phyloP scores from a whole-genome alignment of 2,329 filamentous ascomycete species.

The Apiospora pterosperma region DNA sequence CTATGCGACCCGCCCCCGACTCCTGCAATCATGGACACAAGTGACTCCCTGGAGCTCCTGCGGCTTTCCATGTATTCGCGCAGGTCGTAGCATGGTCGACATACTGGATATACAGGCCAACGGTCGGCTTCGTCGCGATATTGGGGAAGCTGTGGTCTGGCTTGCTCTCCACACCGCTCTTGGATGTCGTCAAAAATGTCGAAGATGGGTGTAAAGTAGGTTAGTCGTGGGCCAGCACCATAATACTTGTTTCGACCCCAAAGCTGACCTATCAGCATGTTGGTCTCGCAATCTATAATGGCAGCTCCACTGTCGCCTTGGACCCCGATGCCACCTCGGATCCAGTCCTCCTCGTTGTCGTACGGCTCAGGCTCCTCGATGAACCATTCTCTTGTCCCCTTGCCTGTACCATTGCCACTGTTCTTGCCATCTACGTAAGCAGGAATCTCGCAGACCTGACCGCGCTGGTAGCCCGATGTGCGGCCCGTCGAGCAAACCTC shows the following conservation, averaged over 20 bases:
- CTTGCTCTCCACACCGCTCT: constrained; percentile 37
- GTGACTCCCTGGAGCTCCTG: constrained; percentile 37
- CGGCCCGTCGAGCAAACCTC: constrained; percentile 37
- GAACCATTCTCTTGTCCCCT: constrained; percentile 43
- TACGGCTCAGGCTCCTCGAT: constrained; percentile 35
- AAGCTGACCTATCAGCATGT: constrained; percentile 38
- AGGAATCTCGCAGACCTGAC: constrained; percentile 40
- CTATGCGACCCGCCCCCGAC: constrained; percentile 23
- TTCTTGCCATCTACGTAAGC: constrained; percentile 36
- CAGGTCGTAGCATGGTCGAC: constrained; percentile 38
- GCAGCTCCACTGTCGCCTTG: constrained; percentile 42
- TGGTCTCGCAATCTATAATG: constrained; percentile 37
- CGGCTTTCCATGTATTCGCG: constrained; percentile 37
- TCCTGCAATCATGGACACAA: constrained; percentile 39
- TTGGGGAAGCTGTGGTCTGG: constrained; percentile 37
- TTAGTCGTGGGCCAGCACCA: constrained; percentile 35
- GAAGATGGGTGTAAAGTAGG: constrained; percentile 41
- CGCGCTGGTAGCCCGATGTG: constrained; percentile 40
- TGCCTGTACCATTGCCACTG: constrained; percentile 34
- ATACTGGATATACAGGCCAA: constrained; percentile 37
- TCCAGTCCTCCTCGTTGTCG: constrained; percentile 41
- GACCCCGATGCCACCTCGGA: constrained; percentile 42
- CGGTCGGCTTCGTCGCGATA: constrained; percentile 37
- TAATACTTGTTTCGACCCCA: constrained; percentile 43
- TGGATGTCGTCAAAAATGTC: constrained; percentile 45